Percentiles rank a stretch among this genome's conserved stretches.
Conservation (phyloP, 176 grass and related monocot species). For the Carex cristatella region DNA sequence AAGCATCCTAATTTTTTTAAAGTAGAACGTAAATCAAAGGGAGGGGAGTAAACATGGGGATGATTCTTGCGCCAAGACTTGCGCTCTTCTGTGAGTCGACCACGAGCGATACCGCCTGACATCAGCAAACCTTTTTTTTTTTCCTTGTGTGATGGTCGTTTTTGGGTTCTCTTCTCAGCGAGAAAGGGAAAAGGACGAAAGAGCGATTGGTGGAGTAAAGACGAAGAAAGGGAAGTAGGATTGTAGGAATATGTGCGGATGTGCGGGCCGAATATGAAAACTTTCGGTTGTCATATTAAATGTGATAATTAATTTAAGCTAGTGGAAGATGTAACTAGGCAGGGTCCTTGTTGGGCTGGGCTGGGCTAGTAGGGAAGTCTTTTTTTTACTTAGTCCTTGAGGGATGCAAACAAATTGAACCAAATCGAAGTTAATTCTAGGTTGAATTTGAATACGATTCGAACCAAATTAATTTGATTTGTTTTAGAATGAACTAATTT, state of each 20-base stretch:
- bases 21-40: background rate
- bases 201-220: background rate
- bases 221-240: background rate
- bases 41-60: constrained; percentile 42
- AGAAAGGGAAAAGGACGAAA: background rate
- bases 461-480: too few relatives aligned
- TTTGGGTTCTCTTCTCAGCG: background rate
- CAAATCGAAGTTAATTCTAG: too few relatives aligned
- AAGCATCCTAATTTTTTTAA: background rate
- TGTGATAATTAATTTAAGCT: background rate
- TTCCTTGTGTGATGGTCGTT: background rate
- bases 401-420: too few relatives aligned
- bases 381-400: too few relatives aligned
- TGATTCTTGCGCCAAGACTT: constrained; percentile 87
- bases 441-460: too few relatives aligned
- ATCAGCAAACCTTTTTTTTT: constrained; percentile 24
- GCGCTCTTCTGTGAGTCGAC: constrained; percentile 74
- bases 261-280: background rate
- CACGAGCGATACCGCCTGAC: constrained; percentile 60
- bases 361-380: too few relatives aligned
- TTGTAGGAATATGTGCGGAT: background rate
- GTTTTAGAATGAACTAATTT: too few relatives aligned
- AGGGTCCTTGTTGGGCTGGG: background rate
- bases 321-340: background rate
- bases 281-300: background rate